Base-by-base conservation (phyloP, 2,329 filamentous ascomycete species). In the Torrubiellomyces zombiae region DNA sequence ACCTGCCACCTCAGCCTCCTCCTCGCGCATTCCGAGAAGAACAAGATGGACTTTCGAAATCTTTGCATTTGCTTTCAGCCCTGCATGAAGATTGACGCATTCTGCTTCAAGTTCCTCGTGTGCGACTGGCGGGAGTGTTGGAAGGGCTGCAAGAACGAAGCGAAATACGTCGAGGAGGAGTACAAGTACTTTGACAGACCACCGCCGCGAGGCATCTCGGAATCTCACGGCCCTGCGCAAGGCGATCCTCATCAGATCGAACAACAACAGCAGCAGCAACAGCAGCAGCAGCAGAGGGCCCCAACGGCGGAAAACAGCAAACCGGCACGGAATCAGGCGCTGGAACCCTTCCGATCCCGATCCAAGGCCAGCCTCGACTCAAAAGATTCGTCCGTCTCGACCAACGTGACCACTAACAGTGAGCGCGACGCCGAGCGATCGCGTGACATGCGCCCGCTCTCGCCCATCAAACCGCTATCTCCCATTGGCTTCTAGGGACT, bases 41-140 rank as follows among this genome's bases (percentile, higher is more conserved):
- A 94, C 65, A 93, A 92, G 58, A 95, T 95, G 86, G 82, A 92
- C 45, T 93, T 86, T 46, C 74, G 81, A 44, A 94, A 94, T 37
- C 60, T 95, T 14, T 92, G 83, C 54, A 92, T 94, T 39, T 95
- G 86, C 56, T 94, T 94, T 51, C 83, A 93, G 50, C 86, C 86
- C 4, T 92, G 83, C 50, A 82, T 95, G 68, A 92, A 86, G 53
- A 89, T 95, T 30, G 86, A 95, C 42, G 75, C 75, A 1, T 91
- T 86, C 48, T 91, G 82, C 48, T 95, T 95, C 63, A 82, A 85
- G 41, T 94, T 93, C 36, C 62, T 95, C 9, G 85, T 95, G 12
- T 81, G 82, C 43, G 78, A 95, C 45, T 95, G 86, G 86, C 75
- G 83, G 38, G 76, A 91, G 38, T 95, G 86, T 55, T 95, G 86